Base-by-base conservation (phyloP, 140 eudicot species). In the Anethum foeniculum region DNA sequence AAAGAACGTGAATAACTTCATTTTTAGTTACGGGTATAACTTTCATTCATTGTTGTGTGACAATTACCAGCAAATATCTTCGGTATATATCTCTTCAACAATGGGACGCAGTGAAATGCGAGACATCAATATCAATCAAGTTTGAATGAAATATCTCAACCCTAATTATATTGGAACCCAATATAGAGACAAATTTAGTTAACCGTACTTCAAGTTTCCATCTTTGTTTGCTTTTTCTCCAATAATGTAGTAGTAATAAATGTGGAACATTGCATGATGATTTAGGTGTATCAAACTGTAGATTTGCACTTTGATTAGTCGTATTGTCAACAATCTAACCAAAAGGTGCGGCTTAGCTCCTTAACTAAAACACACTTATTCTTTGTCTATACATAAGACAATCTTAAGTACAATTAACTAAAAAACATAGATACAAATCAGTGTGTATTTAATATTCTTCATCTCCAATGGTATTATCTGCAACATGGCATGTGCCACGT, bases 401-500 rank as follows among this genome's bases (percentile, higher is more conserved):
- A 25, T 62, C 32, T 10, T 25, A 25, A 62, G 69, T 62, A n/a
- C 32, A 60, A 60, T 62, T 10, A 25, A 62, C 18, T 60, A 23
- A 58, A 6, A 7, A 27, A 8, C 5, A 60, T n/a, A 25, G 34
- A n/a, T 62, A 10, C 34, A 62, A 62, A 62, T 25, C 34, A 62
- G 69, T 25, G 69, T 25, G 6, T 25, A 60, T n/a, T 34, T 34
- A 25, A 62, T n/a, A 25, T 62, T 25, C 18, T 62, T 69, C 25
- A 69, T 16, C 38, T 41, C 44, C 4, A 14, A 28, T 14, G 11
- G 41, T 32, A 72, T 34, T 34, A 21, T 0, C 77, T 23, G 77
- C 52, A 25, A 75, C 58, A 75, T 43, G 41, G 78, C 78, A 75
- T 75, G 78, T 75, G 78, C 6, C 78, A 23, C 34, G 60, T 44